A percentile compares a stretch with the other conserved stretches of the same genome.
phyloP scores from a whole-genome alignment of 257 asterid genomes.

The Solanum appendiculatum region DNA sequence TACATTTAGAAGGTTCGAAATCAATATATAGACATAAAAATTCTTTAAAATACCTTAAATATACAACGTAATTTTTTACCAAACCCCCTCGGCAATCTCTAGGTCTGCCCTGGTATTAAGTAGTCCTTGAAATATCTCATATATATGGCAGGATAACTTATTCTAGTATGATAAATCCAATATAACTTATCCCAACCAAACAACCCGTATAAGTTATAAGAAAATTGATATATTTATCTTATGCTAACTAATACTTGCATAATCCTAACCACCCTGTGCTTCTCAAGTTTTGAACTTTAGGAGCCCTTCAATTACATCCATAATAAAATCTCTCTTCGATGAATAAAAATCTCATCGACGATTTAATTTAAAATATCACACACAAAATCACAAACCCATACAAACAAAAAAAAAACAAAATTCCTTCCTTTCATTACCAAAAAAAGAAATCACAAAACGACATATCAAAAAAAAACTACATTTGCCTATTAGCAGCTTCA shows the following conservation, averaged over 20 bases:
- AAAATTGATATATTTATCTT: too few species aligned
- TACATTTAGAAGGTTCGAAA: too few species aligned
- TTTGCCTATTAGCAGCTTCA: constrained; percentile 56
- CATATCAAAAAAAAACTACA: background rate
- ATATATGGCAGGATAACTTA: too few species aligned
- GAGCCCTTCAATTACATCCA: background rate
- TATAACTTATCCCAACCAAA: too few species aligned
- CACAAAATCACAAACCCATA: background rate
- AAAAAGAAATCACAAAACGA: background rate
- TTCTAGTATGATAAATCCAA: too few species aligned
- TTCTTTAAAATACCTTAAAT: too few species aligned
- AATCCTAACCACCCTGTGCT: background rate
- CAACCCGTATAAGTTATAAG: background rate
- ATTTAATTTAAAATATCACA: background rate
- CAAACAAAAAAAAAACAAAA: background rate
- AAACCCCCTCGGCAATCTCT: too few species aligned
- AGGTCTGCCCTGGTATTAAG: too few species aligned
- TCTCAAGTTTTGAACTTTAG: background rate
- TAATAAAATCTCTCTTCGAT: background rate
- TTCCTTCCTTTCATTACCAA: background rate
- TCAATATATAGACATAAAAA: too few species aligned
- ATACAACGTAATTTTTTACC: too few species aligned
- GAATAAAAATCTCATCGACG: background rate
- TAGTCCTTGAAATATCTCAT: too few species aligned
- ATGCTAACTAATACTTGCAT: background rate